Evolutionary conservation across 1,139 yeast genomes (phyloP), one percentile per base, ranked within the genome.

Genomic region (Protomyces arabidopsidicola): DNA sequence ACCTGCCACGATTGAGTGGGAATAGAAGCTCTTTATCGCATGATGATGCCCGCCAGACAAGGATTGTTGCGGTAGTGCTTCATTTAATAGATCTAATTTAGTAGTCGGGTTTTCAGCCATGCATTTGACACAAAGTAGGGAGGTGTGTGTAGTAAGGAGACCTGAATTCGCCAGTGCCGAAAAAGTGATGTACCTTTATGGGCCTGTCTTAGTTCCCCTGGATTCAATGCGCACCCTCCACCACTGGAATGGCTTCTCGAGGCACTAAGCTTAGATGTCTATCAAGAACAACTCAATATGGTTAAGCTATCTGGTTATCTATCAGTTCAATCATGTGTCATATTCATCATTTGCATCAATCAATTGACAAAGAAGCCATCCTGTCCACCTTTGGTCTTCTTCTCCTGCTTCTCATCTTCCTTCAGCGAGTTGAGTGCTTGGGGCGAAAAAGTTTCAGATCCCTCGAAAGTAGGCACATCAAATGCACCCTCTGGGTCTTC

Each of bases 1-100:
- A 67, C 98, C 98, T 69, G 98, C 98, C 67, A 95, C 98, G 67
- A 98, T 93, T 71, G 98, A 93, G 78, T 93, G 98, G 98, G 98
- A 93, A 81, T 93, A 87, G 73, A 18, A 27, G 5, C 16, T 48
- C 12, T 16, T 18, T 8, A 27, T 27, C 31, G 31, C 31, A 5
- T 8, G 6, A 27, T 3, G 1, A 39, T 16, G 18, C 18, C 4
- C 18, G 39, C 18, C 18, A 39, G 45, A 39, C 9, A 9, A 8
- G 45, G 45, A 39, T 12, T 2, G 45, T 8, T 8, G 45, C 9
- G 45, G 45, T 6, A 39, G 20, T 8, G 45, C 8, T n/a, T n/a
- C 18, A 14, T n/a, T 16, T 6, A 3, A 39, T 39, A 16, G 45
- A 39, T 6, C 6, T 39, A 39, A 3, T n/a, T 5, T 6, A 39